Base-by-base conservation (phyloP, 1,284 basidiomycete genomes). In the Cutaneotrichosporon sp. region DNA sequence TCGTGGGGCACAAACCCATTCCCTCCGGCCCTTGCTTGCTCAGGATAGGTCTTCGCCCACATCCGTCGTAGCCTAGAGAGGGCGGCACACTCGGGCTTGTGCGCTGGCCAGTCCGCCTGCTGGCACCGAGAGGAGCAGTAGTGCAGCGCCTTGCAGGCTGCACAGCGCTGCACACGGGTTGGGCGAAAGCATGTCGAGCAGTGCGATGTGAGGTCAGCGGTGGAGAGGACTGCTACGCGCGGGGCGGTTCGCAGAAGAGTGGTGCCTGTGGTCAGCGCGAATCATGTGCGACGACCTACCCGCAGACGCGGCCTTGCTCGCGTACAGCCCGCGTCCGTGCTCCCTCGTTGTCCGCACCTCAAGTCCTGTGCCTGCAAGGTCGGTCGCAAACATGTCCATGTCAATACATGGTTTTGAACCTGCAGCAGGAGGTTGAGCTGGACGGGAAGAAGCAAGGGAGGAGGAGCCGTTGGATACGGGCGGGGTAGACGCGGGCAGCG, bases 41-140 rank as follows among this genome's bases (percentile, higher is more conserved):
- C 50, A 19, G 47, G 46, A 34, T 59, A 51, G 22, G 42, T 57
- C 42, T 43, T 26, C 39, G 51, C 39, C 47, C 55, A 63, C 62
- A 63, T 54, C 16, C 41, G 47, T 32, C 59, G 56, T 24, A 62
- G 41, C 29, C 75, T 72, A 53, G 78, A 79, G 12, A 91, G 74
- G 0, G 88, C 85, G 5, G 60, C 59, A 64, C 90, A 94, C 78
- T 94, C 90, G 6, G 71, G 68, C 70, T 85, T 87, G 69, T 94
- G 90, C 1, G 79, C 44, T 0, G 66, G 34, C 90, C 90, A 94
- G 65, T 92, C 90, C 35, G 72, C 70, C 31, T 76, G 82, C 75
- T 92, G 89, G 64, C 91, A 94, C 31, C 66, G 70, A 9, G 77
- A 61, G 45, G 82, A 79, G 68, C 90, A 93, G 66, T 94, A 93